A percentile compares a stretch with the other conserved stretches of the same genome.
Conservation (phyloP, 768 basidiomycete genomes). For the Panus rudis region DNA sequence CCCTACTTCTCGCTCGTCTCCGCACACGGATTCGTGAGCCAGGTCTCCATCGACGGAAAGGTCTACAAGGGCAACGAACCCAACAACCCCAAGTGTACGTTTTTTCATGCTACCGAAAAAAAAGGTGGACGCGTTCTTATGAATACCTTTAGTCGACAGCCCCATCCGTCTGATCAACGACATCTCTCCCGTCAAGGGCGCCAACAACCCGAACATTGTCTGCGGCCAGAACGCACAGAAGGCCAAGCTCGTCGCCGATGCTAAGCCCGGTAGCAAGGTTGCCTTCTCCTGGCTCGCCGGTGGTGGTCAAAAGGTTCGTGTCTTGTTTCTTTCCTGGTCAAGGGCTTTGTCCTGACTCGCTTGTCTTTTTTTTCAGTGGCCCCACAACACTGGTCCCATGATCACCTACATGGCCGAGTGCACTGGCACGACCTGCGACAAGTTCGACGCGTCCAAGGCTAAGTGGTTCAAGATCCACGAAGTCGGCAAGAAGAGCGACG, state of each 20-base stretch:
- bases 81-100: constrained; percentile 28
- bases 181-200: constrained; percentile 45
- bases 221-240: constrained; percentile 50
- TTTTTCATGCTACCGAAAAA: neutral
- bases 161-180: constrained; percentile 38
- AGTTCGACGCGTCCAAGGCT: constrained; percentile 52
- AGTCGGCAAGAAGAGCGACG: constrained; percentile 19
- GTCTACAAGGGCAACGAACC: constrained; percentile 36
- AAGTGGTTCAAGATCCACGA: constrained; percentile 63
- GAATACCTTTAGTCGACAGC: neutral
- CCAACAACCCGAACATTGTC: constrained; percentile 44
- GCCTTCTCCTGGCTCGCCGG: constrained; percentile 43
- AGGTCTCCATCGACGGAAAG: constrained; percentile 37
- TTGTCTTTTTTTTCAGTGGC: constrained; percentile 36
- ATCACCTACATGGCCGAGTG: constrained; percentile 72
- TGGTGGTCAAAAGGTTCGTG: neutral
- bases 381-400: constrained; percentile 61
- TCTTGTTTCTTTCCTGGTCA: too few relatives aligned
- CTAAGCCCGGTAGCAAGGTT: constrained; percentile 52
- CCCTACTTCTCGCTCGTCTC: constrained; percentile 23
- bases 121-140: neutral
- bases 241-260: constrained; percentile 42
- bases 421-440: constrained; percentile 44
- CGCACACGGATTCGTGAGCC: constrained; percentile 40
- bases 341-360: neutral